Conservation (phyloP, 148 eudicot genomes). For the Cornus florida region DNA sequence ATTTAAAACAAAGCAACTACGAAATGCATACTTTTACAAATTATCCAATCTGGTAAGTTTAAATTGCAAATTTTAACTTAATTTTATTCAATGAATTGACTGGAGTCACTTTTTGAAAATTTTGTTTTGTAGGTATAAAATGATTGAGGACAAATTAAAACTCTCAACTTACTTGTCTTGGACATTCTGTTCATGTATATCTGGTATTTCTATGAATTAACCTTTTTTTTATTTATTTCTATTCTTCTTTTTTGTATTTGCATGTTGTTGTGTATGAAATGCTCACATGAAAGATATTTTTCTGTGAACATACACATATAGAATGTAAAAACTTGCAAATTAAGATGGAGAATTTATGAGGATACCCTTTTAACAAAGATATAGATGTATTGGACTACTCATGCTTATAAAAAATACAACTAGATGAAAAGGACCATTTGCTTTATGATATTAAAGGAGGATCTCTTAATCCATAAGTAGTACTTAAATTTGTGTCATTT, state of each 20-base stretch:
- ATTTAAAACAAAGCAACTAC: conserved; percentile 64
- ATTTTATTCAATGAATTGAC: background rate
- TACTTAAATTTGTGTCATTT: no score
- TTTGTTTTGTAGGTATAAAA: conserved; percentile 56
- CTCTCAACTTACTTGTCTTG: conserved; percentile 82
- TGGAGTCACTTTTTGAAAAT: background rate
- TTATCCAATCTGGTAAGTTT: conserved; percentile 77
- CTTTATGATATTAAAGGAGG: no score
- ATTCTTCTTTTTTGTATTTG: background rate
- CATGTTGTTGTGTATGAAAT: background rate
- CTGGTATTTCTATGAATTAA: conserved; percentile 38
- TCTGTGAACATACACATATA: background rate
- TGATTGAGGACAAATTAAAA: conserved; percentile 89
- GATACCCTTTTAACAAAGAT: no score
- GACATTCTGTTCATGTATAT: conserved; percentile 87
- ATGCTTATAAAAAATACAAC: no score
- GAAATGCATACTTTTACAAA: conserved; percentile 93
- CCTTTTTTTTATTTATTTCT: conserved; percentile 3
- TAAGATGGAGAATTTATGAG: no score
- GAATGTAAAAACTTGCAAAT: no score
- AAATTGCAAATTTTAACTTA: background rate
- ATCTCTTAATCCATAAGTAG: no score
- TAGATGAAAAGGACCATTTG: no score
- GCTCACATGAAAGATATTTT: background rate
- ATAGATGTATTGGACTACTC: no score